A percentile compares a stretch with the other conserved stretches of the same genome.
Conservation (phyloP, 2,329 filamentous ascomycete species). For the Exophiala xenobiotica region DNA sequence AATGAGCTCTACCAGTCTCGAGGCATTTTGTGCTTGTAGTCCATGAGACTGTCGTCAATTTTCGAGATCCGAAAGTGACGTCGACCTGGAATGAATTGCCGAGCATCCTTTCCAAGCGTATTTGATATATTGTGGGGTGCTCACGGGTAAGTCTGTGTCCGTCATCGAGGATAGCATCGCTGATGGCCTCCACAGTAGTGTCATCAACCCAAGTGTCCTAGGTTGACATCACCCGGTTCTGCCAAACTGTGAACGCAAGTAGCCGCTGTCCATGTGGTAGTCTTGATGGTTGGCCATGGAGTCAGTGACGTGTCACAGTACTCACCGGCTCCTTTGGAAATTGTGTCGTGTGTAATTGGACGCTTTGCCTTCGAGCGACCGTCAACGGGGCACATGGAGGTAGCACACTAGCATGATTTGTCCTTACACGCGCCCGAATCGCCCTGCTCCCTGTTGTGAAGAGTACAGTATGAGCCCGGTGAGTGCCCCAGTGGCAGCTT, state of each 20-base stretch:
- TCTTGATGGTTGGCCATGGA: constrained; percentile 7
- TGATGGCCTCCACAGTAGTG: neutral
- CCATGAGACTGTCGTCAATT: no score
- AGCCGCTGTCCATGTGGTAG: neutral
- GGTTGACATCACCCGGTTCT: neutral
- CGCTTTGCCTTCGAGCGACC: constrained; percentile 9
- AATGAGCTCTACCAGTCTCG: no score
- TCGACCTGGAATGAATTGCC: no score
- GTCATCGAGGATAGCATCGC: neutral
- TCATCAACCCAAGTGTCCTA: neutral
- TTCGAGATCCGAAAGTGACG: no score
- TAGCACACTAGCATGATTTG: constrained; percentile 15
- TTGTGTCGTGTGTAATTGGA: constrained; percentile 12
- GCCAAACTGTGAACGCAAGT: neutral
- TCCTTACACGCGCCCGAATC: constrained; percentile 14
- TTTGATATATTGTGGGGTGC: no score
- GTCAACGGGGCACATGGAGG: constrained; percentile 3
- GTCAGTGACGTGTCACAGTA: constrained; percentile 22
- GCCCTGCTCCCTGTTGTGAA: neutral
- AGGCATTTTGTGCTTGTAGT: no score
- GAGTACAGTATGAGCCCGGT: neutral
- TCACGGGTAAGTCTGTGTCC: no score
- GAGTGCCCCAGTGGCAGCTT: neutral
- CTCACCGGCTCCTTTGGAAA: constrained; percentile 5
- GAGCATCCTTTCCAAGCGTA: no score